These are phyloP conservation scores for Tanacetum coccineum DNA, from an alignment of 129 eudicot genomes.

Conservation along the genomic window DNA sequence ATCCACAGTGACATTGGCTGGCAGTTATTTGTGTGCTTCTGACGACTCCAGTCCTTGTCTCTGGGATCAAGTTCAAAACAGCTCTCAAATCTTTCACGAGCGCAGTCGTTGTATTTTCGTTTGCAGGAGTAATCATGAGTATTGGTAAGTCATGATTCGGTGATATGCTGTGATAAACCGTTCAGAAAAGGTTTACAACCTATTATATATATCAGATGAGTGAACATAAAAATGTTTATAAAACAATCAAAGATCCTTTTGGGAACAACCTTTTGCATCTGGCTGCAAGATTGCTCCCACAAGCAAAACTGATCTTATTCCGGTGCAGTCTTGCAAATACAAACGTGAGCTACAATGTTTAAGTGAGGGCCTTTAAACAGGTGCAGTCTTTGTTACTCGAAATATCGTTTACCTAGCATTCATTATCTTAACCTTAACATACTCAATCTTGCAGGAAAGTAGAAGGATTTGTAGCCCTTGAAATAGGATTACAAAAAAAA, in stretches of 20 bases:
- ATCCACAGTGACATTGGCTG: background rate
- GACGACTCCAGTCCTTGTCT: no score
- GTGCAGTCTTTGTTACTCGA: slow-evolving; percentile 1
- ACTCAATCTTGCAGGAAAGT: slow-evolving; percentile 8
- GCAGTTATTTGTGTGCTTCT: no score
- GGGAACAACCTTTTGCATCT: slow-evolving; percentile 21
- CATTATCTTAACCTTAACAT: no score
- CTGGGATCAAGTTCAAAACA: no score
- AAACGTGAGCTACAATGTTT: slow-evolving; percentile 18
- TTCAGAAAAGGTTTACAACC: slow-evolving; percentile 13
- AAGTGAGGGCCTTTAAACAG: no score
- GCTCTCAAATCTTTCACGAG: no score
- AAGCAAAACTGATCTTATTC: slow-evolving; percentile 11
- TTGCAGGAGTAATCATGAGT: no score
- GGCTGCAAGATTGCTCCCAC: slow-evolving; percentile 26
- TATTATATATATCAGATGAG: slow-evolving; percentile 7
- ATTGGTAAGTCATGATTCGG: no score
- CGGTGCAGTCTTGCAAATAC: slow-evolving; percentile 25
- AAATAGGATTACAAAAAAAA: slow-evolving; percentile 6
- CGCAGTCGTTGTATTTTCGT: no score
- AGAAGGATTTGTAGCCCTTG: slow-evolving; percentile 7
- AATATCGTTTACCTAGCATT: background rate
- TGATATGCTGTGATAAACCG: slow-evolving; percentile 9
- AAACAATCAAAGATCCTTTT: background rate
- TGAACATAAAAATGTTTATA: slow-evolving; percentile 12